phyloP scores from a whole-genome alignment of 495 filamentous ascomycete species.

The Penicillium turbatum region DNA sequence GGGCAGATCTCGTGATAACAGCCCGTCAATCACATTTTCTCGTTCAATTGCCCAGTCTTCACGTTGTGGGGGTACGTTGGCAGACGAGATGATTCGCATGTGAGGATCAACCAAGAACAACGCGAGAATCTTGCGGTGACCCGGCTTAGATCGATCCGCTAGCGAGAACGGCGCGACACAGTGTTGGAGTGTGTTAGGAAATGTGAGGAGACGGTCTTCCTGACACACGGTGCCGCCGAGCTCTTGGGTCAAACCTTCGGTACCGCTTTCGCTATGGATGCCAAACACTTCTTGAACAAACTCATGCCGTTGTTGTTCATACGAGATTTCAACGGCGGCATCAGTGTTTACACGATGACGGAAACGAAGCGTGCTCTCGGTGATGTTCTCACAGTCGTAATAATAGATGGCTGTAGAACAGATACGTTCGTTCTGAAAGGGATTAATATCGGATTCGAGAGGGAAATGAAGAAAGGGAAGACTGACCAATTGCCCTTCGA shows the following conservation, averaged over 20 bases:
- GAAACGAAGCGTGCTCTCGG: slow-evolving; percentile 49
- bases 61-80: slow-evolving; percentile 54
- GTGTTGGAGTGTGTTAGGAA: slow-evolving; percentile 46
- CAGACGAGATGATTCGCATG: slow-evolving; percentile 48
- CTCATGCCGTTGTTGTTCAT: slow-evolving; percentile 30
- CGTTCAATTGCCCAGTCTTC: slow-evolving; percentile 34
- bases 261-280: too few relatives aligned
- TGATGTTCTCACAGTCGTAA: slow-evolving; percentile 61
- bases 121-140: slow-evolving; percentile 54
- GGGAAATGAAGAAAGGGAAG: too few relatives aligned
- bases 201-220: slow-evolving; percentile 32
- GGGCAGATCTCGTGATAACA: slow-evolving; percentile 1
- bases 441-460: background rate
- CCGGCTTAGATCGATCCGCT: slow-evolving; percentile 46
- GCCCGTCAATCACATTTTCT: background rate
- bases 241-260: slow-evolving; percentile 27
- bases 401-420: slow-evolving; percentile 59
- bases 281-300: slow-evolving; percentile 33
- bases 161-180: slow-evolving; percentile 49
- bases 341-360: slow-evolving; percentile 32
- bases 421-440: slow-evolving; percentile 49
- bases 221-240: slow-evolving; percentile 31
- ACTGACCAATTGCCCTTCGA: slow-evolving; percentile 51
- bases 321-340: slow-evolving; percentile 6
- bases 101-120: slow-evolving; percentile 56